A percentile compares a stretch with the other conserved stretches of the same genome.
These are phyloP conservation scores for Ottelia alismoides DNA, from an alignment of 106 monocot genomes.

Conservation along the genomic window DNA sequence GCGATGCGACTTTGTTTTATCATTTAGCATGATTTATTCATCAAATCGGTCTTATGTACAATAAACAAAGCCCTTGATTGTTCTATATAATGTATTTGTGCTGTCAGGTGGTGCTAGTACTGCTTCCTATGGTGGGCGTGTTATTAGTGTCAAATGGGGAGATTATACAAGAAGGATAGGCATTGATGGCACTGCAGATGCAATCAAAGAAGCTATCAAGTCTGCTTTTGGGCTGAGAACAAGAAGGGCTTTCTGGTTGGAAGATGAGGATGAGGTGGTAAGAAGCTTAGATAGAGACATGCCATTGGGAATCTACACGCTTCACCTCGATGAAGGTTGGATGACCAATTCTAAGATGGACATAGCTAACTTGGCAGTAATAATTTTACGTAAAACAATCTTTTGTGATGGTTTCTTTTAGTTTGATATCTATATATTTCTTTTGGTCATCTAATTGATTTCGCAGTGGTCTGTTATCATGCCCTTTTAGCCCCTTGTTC, in stretches of 20 bases:
- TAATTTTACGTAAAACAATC: too few species aligned
- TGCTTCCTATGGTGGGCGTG: constrained; percentile 61
- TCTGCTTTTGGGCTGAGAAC: constrained; percentile 91
- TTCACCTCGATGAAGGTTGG: constrained; percentile 91
- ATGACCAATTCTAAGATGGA: too few species aligned
- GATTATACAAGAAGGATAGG: constrained; percentile 80
- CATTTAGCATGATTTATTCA: too few species aligned
- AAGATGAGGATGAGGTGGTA: constrained; percentile 96
- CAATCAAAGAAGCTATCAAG: constrained; percentile 92
- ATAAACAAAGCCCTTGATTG: too few species aligned
- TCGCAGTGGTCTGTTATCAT: too few species aligned
- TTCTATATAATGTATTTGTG: background rate
- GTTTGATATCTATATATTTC: too few species aligned
- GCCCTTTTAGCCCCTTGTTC: too few species aligned
- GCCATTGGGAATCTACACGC: constrained; percentile 80
- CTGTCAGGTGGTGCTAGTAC: constrained; percentile 46
- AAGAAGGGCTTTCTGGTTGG: constrained; percentile 86
- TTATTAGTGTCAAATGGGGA: constrained; percentile 82
- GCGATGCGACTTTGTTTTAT: too few species aligned
- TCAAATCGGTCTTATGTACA: too few species aligned
- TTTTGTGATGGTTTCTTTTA: too few species aligned
- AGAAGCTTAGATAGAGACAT: constrained; percentile 85
- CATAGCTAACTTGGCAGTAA: too few species aligned
- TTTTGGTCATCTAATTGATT: too few species aligned
- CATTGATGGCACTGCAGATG: constrained; percentile 91